Evolutionary conservation across 2,329 filamentous ascomycete genomes (phyloP).

Genomic region (Curvularia eragrostidis): DNA sequence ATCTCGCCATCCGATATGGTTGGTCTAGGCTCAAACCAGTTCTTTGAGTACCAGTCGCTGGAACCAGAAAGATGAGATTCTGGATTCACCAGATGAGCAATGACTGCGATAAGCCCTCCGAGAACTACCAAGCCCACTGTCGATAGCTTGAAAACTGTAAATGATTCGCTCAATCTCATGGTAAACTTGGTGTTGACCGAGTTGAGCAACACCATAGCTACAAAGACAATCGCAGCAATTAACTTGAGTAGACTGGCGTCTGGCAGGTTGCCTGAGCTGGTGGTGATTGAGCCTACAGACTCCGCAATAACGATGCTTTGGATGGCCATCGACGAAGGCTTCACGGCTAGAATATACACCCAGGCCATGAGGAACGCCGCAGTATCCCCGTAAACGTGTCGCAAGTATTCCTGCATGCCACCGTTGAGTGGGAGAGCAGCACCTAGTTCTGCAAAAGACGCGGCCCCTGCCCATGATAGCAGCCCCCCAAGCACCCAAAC

Average conservation of each 20-base stretch:
- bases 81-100: constrained; percentile 40
- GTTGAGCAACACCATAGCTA: constrained; percentile 52
- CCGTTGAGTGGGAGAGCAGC: constrained; percentile 69
- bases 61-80: constrained; percentile 39
- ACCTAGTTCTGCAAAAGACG: constrained; percentile 68
- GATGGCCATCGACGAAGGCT: constrained; percentile 69
- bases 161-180: constrained; percentile 51
- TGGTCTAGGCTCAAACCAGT: constrained; percentile 63
- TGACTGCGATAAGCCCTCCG: constrained; percentile 38
- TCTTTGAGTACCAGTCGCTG: constrained; percentile 51
- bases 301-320: constrained; percentile 67
- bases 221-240: constrained; percentile 47
- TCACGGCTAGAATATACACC: constrained; percentile 70
- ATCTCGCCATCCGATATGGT: constrained; percentile 55
- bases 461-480: constrained; percentile 69
- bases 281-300: constrained; percentile 58
- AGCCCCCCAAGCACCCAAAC: constrained; percentile 69
- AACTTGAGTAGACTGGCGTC: constrained; percentile 42
- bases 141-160: constrained; percentile 50
- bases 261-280: constrained; percentile 22
- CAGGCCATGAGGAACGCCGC: constrained; percentile 69
- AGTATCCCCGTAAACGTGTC: constrained; percentile 66
- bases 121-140: constrained; percentile 44
- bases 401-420: constrained; percentile 68
- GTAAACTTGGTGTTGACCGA: constrained; percentile 53